Evolutionary conservation across 768 basidiomycete genomes (phyloP), one percentile per base, ranked within the genome.

Genomic region (Calocybe cyanea): DNA sequence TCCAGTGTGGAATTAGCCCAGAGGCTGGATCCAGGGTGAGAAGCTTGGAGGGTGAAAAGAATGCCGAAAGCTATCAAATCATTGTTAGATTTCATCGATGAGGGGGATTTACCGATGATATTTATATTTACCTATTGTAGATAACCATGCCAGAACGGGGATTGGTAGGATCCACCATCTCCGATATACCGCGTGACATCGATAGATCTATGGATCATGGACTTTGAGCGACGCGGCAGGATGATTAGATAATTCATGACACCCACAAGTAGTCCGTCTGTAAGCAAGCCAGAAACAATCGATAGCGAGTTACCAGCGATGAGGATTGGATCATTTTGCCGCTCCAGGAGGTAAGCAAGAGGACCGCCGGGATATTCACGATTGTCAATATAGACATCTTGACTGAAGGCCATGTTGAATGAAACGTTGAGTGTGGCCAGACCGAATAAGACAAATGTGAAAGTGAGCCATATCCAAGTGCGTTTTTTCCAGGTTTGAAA

Each of bases 261-360:
- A 45, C 54, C 8, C 31, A 62, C 57, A 44, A 58, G 28, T 5
- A 63, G 38, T 2, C 45, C 58, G 33, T 58, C 55, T 14, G 54
- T 49, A 23, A 65, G 19, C 62, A 65, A 66, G 31, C 57, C 59
- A 50, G 61, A 54, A 17, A 63, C 15, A 18, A 50, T 55, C 10
- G 43, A 53, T 11, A 38, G 41, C 20, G 43, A 33, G 33, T 55
- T 52, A 4, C 51, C 51, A 33, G 49, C 24, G 13, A 23, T 46
- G 14, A 47, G 38, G 30, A 50, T 34, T n/a, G 50, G 50, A 23
- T 38, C 35, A n/a, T 46, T 35, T 18, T 45, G 41, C 45, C 38
- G 37, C 14, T 20, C 36, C 9, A 17, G 6, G n/a, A 36, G 31
- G 35, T 43, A 51, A 9, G 46, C 46, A 20, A 30, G 21, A 7